Base-by-base conservation (phyloP, 768 basidiomycete genomes). In the Amanita thiersii region DNA sequence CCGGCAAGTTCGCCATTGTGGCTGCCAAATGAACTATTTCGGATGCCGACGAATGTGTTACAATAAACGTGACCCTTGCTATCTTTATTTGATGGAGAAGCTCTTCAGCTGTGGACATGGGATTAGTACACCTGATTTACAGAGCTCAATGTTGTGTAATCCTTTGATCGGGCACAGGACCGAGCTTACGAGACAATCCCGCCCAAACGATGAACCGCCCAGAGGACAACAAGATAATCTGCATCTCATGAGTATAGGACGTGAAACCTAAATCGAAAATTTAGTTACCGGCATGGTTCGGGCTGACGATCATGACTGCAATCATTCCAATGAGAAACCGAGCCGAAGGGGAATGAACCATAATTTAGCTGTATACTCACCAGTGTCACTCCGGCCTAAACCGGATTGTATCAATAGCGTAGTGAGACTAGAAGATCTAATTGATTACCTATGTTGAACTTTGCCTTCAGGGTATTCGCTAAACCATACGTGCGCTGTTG, bases 91-190 rank as follows among this genome's bases (percentile, higher is more conserved):
- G 79, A 52, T 73, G 65, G 3, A 52, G 62, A 14, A 80, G 63
- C 50, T 80, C 79, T 9, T 65, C 68, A 1, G 61, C 49, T n/a
- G 68, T 73, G 52, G 68, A 77, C 23, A 63, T 59, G 3, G 78
- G 77, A 40, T 77, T 80, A 2, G 77, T 74, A 44, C 67, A 70
- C 25, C 76, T 77, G 40, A 53, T n/a, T n/a, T n/a, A 47, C 28
- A 45, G 56, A 25, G n/a, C 41, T 38, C 25, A 17, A 31, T 39
- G 32, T 33, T 26, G 12, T 30, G 5, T 18, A 35, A 21, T 38
- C 11, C 23, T 18, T 12, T 37, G 11, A 9, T 14, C 9, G 29
- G 29, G 9, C 14, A 9, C 29, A 43, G n/a, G n/a, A n/a, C n/a
- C n/a, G n/a, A n/a, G n/a, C 65, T 37, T 55, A 76, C 75, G 72